Percentiles rank a stretch among this genome's conserved stretches.
Conservation (phyloP, 495 filamentous ascomycete species). For the Parmelia sp. region DNA sequence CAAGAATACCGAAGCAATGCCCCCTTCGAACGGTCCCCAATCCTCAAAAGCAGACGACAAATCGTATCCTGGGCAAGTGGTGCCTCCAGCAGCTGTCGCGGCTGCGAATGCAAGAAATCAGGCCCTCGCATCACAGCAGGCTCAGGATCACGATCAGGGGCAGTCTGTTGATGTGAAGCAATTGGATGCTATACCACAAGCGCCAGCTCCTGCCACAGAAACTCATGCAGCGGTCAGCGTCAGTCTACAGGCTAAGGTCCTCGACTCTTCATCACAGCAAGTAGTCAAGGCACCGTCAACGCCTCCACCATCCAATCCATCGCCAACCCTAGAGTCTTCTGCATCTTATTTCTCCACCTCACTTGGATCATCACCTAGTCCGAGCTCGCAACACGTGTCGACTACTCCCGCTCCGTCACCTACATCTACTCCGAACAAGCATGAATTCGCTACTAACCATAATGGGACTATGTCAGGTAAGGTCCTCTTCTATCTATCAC, state of each 20-base stretch:
- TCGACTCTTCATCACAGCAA: conserved; percentile 22
- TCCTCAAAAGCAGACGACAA: not conserved
- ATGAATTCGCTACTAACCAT: not conserved
- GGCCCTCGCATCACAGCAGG: conserved; percentile 17
- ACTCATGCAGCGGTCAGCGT: conserved; percentile 1
- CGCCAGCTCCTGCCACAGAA: conserved; percentile 12
- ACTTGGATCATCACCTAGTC: conserved; percentile 8
- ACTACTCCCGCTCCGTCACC: conserved; percentile 6
- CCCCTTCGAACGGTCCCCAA: not conserved
- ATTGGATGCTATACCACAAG: conserved; percentile 10
- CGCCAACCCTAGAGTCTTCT: conserved; percentile 4
- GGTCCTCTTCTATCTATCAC: not conserved
- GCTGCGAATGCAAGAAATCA: conserved; percentile 21
- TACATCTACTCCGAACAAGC: conserved; percentile 8
- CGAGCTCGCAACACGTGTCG: not conserved
- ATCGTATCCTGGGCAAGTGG: conserved; percentile 18
- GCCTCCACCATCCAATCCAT: conserved; percentile 20
- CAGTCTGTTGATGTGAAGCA: conserved; percentile 6
- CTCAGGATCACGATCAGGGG: conserved; percentile 10
- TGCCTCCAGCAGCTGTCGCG: conserved; percentile 19
- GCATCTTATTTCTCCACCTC: conserved; percentile 16
- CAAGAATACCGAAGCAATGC: not conserved
- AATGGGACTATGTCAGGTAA: conserved; percentile 14
- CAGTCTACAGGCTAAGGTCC: conserved; percentile 15
- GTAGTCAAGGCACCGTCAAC: conserved; percentile 25